Evolutionary conservation across 2,329 filamentous ascomycete genomes (phyloP).

Genomic region (Akanthomyces dipterigenus): DNA sequence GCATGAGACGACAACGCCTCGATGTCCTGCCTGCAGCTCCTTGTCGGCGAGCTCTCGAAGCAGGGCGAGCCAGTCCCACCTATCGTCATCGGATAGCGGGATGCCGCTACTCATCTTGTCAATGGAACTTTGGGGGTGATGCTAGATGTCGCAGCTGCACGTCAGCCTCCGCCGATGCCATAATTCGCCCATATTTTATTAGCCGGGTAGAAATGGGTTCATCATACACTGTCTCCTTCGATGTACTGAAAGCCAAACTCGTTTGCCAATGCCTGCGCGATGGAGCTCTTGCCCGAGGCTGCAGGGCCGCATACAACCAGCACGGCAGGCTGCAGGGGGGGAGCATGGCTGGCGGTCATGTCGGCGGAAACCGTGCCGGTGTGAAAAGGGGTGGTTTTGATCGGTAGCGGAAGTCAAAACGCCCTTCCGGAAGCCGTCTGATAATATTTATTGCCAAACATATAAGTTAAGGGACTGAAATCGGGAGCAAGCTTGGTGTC

Average conservation of each 20-base stretch:
- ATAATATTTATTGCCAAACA: neutral
- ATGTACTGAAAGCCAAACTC: conserved; percentile 28
- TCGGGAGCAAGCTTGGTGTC: neutral
- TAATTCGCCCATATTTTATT: neutral
- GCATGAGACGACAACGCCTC: conserved; percentile 52
- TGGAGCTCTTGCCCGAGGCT: conserved; percentile 9
- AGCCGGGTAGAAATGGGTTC: neutral
- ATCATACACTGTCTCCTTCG: conserved; percentile 49
- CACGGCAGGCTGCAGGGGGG: neutral
- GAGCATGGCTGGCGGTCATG: neutral
- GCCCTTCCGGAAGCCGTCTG: neutral
- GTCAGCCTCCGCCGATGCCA: neutral
- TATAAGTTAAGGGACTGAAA: too few relatives aligned
- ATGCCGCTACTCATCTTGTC: conserved; percentile 59
- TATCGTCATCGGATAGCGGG: conserved; percentile 59
- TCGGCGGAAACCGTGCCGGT: neutral
- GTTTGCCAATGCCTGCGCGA: conserved; percentile 4
- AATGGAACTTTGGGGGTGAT: conserved; percentile 49
- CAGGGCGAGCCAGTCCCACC: conserved; percentile 63
- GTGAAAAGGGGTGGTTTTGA: neutral
- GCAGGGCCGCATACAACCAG: conserved; percentile 12
- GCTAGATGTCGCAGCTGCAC: conserved; percentile 22
- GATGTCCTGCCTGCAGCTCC: neutral
- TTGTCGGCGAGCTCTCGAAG: conserved; percentile 33
- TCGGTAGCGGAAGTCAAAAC: neutral